Percentiles rank a stretch among this genome's conserved stretches.
These are phyloP conservation scores for Physcomitrellopsis africana DNA, from an alignment of 225 moss, liverwort and hornwort genomes.

Conservation along the genomic window DNA sequence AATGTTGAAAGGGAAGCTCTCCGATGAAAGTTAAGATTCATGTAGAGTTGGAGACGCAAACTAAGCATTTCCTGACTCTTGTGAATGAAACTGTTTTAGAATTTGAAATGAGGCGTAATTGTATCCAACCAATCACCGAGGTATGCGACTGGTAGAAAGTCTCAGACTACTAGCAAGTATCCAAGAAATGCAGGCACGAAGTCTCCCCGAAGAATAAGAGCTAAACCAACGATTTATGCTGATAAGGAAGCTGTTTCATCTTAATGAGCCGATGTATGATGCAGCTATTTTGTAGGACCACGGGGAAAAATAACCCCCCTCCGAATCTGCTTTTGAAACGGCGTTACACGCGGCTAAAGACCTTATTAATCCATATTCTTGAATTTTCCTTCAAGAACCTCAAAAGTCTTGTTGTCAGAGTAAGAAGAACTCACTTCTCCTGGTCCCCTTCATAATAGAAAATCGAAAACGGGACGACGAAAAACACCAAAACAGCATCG, in stretches of 20 bases:
- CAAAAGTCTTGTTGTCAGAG: not conserved
- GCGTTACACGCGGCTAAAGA: not conserved
- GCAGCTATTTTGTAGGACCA: not conserved
- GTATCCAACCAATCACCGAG: not conserved
- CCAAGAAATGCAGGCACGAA: not conserved
- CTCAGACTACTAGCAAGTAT: not conserved
- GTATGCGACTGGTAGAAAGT: not conserved
- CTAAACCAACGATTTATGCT: not conserved
- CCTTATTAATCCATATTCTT: not conserved
- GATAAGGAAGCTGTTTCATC: not conserved
- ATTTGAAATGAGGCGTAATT: not conserved
- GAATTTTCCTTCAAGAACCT: not conserved
- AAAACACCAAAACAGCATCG: conserved; percentile 63
- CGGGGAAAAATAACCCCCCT: not conserved
- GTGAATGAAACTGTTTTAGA: not conserved
- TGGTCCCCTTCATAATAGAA: conserved; percentile 88
- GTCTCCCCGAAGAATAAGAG: not conserved
- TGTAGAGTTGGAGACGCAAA: not conserved
- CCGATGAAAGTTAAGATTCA: not conserved
- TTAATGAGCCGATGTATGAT: too few relatives aligned
- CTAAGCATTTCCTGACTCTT: not conserved
- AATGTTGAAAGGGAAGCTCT: not conserved
- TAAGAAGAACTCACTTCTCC: conserved; percentile 60
- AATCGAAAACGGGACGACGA: conserved; percentile 70
- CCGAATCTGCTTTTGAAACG: not conserved